Base-by-base conservation (phyloP, 768 basidiomycete species). In the Galerina marginata region DNA sequence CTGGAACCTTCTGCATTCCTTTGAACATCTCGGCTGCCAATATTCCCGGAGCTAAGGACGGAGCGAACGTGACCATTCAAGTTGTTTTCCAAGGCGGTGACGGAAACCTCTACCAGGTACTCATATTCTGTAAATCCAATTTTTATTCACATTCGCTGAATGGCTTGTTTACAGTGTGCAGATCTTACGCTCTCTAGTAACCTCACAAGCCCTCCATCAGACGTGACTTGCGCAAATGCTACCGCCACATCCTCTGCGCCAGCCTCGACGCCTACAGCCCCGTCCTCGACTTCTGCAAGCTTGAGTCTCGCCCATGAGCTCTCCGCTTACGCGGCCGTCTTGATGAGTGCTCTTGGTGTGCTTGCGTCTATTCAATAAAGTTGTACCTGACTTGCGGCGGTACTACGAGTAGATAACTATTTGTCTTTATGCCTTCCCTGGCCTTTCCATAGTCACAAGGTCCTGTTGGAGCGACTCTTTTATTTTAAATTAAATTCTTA, bases 21-120 rank as follows among this genome's bases (percentile, higher is more conserved):
- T 79, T 93, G 48, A 76, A 91, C 71, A 72, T 92, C 53, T 68
- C 77, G 1, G 67, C 75, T 1, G 71, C 84, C 14, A 73, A 76
- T 26, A 77, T 80, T 51, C 66, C 87, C 16, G 72, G 76, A 23
- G 69, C 86, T 47, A 69, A 74, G 47, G 81, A 89, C 60, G 90
- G 91, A 20, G 78, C 84, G 3, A 87, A 90, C 60, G 88, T 90
- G 45, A 93, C 92, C 2, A 80, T 93, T 46, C 89, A 90, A 72
- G 72, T 78, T 26, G 68, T 84, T 47, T 87, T 76, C 66, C 74
- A 84, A 56, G 89, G 88, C 50, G 88, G 89, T 29, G 90, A 93
- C 68, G 89, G 87, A 38, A 61, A 72, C 38, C 80, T 93, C 15
- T 91, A 83, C 74, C 88, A 91, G 81, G 88, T 85, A 67, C 3